Percentiles rank a stretch among this genome's conserved stretches.
These are phyloP conservation scores for Plasmodium adleri DNA, from an alignment of 169 alveolate species.

Conservation along the genomic window DNA sequence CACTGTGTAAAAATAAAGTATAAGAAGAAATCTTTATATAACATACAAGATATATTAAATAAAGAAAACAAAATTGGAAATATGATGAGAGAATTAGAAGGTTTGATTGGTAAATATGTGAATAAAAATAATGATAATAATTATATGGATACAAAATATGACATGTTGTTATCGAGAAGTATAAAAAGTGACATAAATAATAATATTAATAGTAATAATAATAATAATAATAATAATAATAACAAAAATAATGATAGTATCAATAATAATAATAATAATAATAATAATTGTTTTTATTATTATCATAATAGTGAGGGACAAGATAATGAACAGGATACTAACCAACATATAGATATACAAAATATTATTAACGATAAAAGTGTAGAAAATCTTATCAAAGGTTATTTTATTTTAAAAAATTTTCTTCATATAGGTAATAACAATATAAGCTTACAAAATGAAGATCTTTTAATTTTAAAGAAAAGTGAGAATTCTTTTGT, in stretches of 20 bases:
- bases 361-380: constrained; percentile 39
- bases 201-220: neutral
- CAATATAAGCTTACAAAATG: constrained; percentile 26
- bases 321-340: neutral
- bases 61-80: constrained; percentile 43
- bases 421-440: constrained; percentile 35
- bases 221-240: neutral
- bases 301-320: no score
- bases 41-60: constrained; percentile 22
- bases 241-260: neutral
- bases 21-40: constrained; percentile 15
- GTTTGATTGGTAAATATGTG: constrained; percentile 28
- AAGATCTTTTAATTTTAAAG: constrained; percentile 34
- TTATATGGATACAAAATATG: constrained; percentile 13
- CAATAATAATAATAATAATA: neutral
- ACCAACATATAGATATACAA: constrained; percentile 26
- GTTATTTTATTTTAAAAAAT: constrained; percentile 42
- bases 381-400: constrained; percentile 39
- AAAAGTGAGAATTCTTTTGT: constrained; percentile 35
- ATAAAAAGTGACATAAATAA: neutral
- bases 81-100: constrained; percentile 35
- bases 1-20: constrained; percentile 47
- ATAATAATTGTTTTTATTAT: neutral
- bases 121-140: constrained; percentile 26
- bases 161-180: neutral